Evolutionary conservation across 805 yeast genomes (phyloP), one percentile per base, ranked within the genome.

Genomic region (Peterozyma toletana): DNA sequence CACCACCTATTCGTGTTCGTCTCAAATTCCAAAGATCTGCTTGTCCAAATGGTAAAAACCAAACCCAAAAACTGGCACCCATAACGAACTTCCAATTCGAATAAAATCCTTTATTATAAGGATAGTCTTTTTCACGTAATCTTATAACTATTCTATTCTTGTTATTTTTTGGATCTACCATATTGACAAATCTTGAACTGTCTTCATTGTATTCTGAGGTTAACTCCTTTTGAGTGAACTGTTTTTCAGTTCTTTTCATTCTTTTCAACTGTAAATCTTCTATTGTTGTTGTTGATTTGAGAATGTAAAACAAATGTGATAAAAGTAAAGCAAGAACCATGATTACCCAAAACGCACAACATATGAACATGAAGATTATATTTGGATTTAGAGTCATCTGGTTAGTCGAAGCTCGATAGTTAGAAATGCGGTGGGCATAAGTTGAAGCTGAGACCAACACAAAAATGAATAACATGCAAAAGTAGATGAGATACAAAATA

Each of bases 261-360:
- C 62, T 55, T 36, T 63, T 63, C 30, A 63, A 48, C 13, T 68
- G 60, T 35, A 81, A 55, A 33, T 75, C 80, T 49, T 84, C 91
- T 11, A 86, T 54, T 0, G 88, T 72, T 0, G 86, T 75, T 46
- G 68, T 60, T 50, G 84, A 82, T 7, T 48, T 46, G 2, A 50
- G 39, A 17, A 83, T 63, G 53, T 76, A 78, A 38, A 60, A 51
- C 2, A 71, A 17, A 47, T 79, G 80, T 33, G 70, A 63, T 0
- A 56, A 50, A 2, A 70, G 50, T 40, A 83, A 60, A 0, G 71
- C 67, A 0, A 60, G 49, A 2, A 76, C 52, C 60, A 82, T 66
- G 1, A 74, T 5, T 14, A 75, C 41, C 68, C 77, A 71, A 27
- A 73, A 53, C 1, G 71, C 73, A 13, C 70, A 50, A 1, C 74